Evolutionary conservation across 2,329 filamentous ascomycete species (phyloP).

Genomic region (Ceratocystis harringtonii): DNA sequence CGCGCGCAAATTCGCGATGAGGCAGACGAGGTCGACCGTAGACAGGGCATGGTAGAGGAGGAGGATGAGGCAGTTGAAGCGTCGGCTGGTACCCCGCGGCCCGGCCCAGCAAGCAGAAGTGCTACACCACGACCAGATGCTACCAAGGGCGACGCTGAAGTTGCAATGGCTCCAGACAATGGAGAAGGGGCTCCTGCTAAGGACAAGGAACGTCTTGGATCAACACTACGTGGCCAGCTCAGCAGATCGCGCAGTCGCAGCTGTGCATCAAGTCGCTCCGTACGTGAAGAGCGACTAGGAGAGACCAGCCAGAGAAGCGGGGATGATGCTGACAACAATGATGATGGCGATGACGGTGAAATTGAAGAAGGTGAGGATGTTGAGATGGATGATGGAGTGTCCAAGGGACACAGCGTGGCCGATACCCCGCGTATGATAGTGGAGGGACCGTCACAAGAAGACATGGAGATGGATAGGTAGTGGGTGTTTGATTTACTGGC

Average conservation of each 20-base stretch:
- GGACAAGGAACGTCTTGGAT: conserved; percentile 8
- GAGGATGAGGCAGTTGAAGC: conserved; percentile 43
- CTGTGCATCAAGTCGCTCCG: conserved; percentile 22
- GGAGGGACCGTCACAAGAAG: conserved; percentile 38
- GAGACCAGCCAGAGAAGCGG: conserved; percentile 75
- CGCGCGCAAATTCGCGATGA: conserved; percentile 79
- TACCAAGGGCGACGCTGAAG: conserved; percentile 24
- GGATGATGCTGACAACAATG: conserved; percentile 50
- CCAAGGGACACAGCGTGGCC: conserved; percentile 17
- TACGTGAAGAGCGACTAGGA: conserved; percentile 31
- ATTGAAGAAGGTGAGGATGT: conserved; percentile 38
- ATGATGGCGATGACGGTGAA: conserved; percentile 30
- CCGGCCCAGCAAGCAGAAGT: conserved; percentile 31
- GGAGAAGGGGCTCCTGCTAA: neutral
- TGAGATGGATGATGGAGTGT: conserved; percentile 38
- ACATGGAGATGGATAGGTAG: conserved; percentile 46
- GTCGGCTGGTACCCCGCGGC: conserved; percentile 35
- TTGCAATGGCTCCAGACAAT: conserved; percentile 21
- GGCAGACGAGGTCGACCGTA: conserved; percentile 81
- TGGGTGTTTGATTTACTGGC: neutral
- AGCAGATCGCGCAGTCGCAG: conserved; percentile 12
- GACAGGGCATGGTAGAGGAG: conserved; percentile 65
- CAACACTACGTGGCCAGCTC: conserved; percentile 10
- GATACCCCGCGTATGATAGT: conserved; percentile 35
- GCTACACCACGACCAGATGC: conserved; percentile 11